Conservation (phyloP, 495 filamentous ascomycete genomes). For the Penicillium cinerascens region DNA sequence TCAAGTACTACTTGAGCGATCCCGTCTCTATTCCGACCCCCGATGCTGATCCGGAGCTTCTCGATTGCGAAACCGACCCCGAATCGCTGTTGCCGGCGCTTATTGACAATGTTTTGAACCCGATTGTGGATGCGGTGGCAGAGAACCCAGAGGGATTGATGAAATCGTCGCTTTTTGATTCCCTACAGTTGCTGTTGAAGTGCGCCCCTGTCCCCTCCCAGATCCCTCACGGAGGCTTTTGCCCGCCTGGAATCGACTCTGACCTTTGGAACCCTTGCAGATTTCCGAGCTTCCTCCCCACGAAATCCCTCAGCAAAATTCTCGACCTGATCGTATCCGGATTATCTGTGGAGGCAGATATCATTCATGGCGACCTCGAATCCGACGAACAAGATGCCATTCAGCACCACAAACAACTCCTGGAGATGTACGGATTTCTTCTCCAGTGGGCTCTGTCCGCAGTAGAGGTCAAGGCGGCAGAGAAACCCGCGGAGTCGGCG, state of each 20-base stretch:
- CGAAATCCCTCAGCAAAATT: conserved; percentile 81
- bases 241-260: conserved; percentile 50
- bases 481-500: conserved; percentile 70
- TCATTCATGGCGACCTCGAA: conserved; percentile 80
- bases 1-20: conserved; percentile 94
- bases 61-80: conserved; percentile 89
- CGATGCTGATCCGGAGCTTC: conserved; percentile 77
- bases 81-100: conserved; percentile 72
- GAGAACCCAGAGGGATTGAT: conserved; percentile 85
- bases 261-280: conserved; percentile 65
- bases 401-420: conserved; percentile 78
- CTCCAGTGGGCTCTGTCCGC: conserved; percentile 92
- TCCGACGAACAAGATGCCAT: conserved; percentile 84
- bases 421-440: conserved; percentile 94
- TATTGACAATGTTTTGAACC: conserved; percentile 82
- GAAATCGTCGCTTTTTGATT: conserved; percentile 77
- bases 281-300: conserved; percentile 76
- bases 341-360: conserved; percentile 86
- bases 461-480: conserved; percentile 88
- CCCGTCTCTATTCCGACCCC: conserved; percentile 78
- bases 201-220: conserved; percentile 67
- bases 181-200: conserved; percentile 94
- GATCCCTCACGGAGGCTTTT: conserved; percentile 35
- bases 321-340: conserved; percentile 92
- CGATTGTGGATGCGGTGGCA: conserved; percentile 89